phyloP scores from a whole-genome alignment of 2,329 filamentous ascomycete genomes.

The Neopestalotiopsis sp. region DNA sequence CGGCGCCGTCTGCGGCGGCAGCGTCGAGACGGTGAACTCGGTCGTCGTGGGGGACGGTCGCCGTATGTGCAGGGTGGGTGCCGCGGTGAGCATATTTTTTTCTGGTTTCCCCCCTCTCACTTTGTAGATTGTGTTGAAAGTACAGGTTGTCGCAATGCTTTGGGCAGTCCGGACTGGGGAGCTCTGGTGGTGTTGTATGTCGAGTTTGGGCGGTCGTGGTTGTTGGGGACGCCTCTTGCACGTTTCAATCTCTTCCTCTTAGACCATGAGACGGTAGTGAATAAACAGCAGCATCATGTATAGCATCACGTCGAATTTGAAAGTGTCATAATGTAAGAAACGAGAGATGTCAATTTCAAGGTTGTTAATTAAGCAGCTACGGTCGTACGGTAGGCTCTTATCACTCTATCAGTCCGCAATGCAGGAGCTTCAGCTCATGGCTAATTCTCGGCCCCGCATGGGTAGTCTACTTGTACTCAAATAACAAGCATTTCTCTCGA shows the following conservation, averaged over 20 bases:
- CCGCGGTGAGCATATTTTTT: slow-evolving; percentile 62
- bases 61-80: slow-evolving; percentile 64
- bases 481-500: slow-evolving; percentile 34
- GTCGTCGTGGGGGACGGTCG: slow-evolving; percentile 87
- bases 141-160: too few relatives aligned
- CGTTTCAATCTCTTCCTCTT: not conserved
- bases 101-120: not conserved
- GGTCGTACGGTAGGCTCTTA: not conserved
- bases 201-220: too few relatives aligned
- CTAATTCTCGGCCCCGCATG: not conserved
- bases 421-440: not conserved
- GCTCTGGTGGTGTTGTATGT: too few relatives aligned
- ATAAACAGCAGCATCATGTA: not conserved
- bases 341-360: not conserved
- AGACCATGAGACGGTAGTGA: not conserved
- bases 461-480: not conserved
- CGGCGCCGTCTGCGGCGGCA: slow-evolving; percentile 57
- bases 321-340: not conserved
- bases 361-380: too few relatives aligned
- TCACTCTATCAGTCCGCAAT: not conserved
- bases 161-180: too few relatives aligned
- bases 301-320: not conserved
- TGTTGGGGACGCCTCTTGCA: too few relatives aligned
- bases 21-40: slow-evolving; percentile 89
- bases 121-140: too few relatives aligned